A percentile compares a stretch with the other conserved stretches of the same genome.
Evolutionary conservation across 1,284 basidiomycete species (phyloP).

Genomic region (Fomitopsis palustris): DNA sequence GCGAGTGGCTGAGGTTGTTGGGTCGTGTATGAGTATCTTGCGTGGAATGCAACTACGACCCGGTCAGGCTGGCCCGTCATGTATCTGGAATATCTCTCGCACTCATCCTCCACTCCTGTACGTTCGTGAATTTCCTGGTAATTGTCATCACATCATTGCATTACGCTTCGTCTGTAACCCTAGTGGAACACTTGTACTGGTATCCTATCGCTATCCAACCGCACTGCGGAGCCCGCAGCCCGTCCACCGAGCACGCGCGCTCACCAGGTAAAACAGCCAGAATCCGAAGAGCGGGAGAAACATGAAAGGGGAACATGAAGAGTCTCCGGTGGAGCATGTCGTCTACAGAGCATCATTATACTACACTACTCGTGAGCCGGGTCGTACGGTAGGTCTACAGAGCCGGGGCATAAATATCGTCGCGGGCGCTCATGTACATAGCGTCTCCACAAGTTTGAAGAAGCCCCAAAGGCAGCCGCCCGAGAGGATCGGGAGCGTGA

Average conservation of each 20-base stretch:
- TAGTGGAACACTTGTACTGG: background rate
- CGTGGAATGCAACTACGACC: background rate
- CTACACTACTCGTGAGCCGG: background rate
- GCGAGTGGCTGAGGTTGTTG: background rate
- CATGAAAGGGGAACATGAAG: background rate
- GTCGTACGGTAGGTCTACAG: constrained; percentile 1
- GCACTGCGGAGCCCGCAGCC: background rate
- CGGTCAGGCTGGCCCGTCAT: background rate
- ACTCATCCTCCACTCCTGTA: background rate
- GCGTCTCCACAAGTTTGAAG: constrained; percentile 39
- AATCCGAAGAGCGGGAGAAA: no score
- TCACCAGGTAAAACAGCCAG: no score
- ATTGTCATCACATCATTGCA: background rate
- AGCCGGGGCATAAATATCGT: background rate
- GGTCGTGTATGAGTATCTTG: background rate
- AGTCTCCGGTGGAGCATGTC: background rate
- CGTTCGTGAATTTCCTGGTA: background rate
- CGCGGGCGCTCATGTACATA: background rate
- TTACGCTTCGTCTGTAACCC: background rate
- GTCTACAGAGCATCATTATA: background rate
- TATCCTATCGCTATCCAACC: background rate
- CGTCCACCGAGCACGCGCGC: background rate
- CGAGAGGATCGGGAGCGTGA: constrained; percentile 89
- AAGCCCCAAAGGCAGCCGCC: constrained; percentile 76
- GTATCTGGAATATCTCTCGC: background rate